phyloP scores from a whole-genome alignment of 2,329 filamentous ascomycete genomes.

The Aspergillus arachidicola region DNA sequence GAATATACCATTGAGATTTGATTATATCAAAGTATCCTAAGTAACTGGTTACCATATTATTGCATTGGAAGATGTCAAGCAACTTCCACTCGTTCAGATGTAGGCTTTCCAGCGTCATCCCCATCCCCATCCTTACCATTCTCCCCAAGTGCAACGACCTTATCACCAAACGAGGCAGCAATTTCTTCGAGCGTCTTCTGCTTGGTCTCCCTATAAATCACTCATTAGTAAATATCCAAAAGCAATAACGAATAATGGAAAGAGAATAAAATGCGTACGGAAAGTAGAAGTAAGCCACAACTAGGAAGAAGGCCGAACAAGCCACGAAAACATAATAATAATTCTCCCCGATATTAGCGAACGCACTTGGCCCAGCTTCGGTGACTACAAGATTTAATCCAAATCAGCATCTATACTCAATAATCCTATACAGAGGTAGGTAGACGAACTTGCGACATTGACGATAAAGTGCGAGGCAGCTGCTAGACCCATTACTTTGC shows the following conservation, averaged over 20 bases:
- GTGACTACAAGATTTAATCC: constrained; percentile 40
- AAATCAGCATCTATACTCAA: not conserved
- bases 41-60: not conserved
- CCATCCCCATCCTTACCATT: constrained; percentile 27
- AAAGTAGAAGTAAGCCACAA: constrained; percentile 58
- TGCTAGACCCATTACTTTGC: constrained; percentile 59
- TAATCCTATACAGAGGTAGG: not conserved
- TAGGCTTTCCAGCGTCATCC: constrained; percentile 24
- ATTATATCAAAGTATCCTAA: not conserved
- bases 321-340: constrained; percentile 64
- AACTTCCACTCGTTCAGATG: constrained; percentile 19
- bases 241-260: not conserved
- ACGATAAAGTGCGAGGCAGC: constrained; percentile 58
- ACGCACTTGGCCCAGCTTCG: constrained; percentile 58
- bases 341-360: constrained; percentile 60
- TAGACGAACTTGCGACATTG: constrained; percentile 51
- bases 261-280: constrained; percentile 40
- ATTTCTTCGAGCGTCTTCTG: constrained; percentile 54
- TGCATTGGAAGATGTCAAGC: constrained; percentile 4
- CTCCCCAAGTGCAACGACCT: constrained; percentile 40
- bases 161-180: constrained; percentile 52
- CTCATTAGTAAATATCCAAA: constrained; percentile 5
- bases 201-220: constrained; percentile 47
- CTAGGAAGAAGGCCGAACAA: constrained; percentile 55
- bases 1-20: not conserved